phyloP scores from a whole-genome alignment of 31 red algal genomes.

The Asparagopsis taxiformis region DNA sequence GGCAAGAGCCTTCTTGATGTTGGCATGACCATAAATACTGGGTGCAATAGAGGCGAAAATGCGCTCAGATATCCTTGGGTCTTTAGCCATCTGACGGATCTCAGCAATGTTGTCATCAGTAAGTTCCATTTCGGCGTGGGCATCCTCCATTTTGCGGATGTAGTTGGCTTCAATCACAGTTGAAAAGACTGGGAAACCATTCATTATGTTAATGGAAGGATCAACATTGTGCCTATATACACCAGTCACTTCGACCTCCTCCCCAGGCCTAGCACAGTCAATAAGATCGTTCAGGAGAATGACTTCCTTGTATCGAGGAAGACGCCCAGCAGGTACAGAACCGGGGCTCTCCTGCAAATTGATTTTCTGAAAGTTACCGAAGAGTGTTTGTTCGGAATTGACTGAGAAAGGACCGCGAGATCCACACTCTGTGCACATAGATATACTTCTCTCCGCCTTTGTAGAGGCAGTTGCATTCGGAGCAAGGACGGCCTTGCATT shows the following conservation, averaged over 20 bases:
- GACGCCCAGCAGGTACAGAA: conserved; percentile 91
- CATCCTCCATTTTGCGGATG: conserved; percentile 92
- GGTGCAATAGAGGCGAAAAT: conserved; percentile 97
- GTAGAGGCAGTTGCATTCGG: conserved; percentile 58
- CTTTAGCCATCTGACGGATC: conserved; percentile 75
- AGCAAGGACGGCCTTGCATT: conserved; percentile 59
- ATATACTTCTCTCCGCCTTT: conserved; percentile 72
- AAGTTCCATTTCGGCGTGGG: conserved; percentile 79
- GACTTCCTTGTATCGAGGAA: conserved; percentile 98
- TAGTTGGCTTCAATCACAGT: conserved; percentile 99
- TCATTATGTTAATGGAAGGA: conserved; percentile 84
- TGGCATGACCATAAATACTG: conserved; percentile 95
- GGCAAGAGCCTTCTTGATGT: conserved; percentile 96
- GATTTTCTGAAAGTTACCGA: conserved; percentile 98
- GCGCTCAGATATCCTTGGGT: conserved; percentile 84
- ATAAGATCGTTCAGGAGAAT: conserved; percentile 91
- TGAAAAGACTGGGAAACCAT: conserved; percentile 98
- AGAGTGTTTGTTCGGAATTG: conserved; percentile 88
- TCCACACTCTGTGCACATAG: conserved; percentile 81
- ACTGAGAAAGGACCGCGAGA: conserved; percentile 93
- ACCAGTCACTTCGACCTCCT: conserved; percentile 97
- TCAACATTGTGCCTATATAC: conserved; percentile 94
- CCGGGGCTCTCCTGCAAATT: conserved; percentile 97
- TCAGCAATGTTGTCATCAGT: conserved; percentile 95
- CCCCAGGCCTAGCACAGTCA: conserved; percentile 91